These are phyloP conservation scores for Pichia terricola DNA, from an alignment of 1,139 yeast species.

Conservation along the genomic window DNA sequence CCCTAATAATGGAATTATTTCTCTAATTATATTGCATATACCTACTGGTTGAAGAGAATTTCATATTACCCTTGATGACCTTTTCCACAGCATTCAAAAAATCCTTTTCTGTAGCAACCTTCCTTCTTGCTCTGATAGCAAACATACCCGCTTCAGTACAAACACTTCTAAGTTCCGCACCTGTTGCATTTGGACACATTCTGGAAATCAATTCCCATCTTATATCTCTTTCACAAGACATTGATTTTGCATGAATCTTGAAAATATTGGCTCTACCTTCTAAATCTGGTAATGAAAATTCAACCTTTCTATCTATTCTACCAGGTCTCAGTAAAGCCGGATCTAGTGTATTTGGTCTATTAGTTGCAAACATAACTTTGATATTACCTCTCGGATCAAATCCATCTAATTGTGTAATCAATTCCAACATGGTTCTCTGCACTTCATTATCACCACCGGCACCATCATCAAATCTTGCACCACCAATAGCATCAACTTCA, in stretches of 20 bases:
- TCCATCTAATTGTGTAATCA: slow-evolving; percentile 94
- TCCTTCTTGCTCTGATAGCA: slow-evolving; percentile 95
- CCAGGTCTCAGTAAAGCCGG: slow-evolving; percentile 98
- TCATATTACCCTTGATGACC: slow-evolving; percentile 96
- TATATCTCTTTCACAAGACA: slow-evolving; percentile 94
- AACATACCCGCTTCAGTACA: slow-evolving; percentile 99
- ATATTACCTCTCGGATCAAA: slow-evolving; percentile 98
- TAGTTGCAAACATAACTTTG: slow-evolving; percentile 98
- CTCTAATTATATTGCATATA: slow-evolving; percentile 89
- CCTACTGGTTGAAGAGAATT: slow-evolving; percentile 92
- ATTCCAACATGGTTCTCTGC: slow-evolving; percentile 96
- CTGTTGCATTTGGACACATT: slow-evolving; percentile 95
- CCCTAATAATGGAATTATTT: no score
- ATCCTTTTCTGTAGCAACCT: slow-evolving; percentile 96
- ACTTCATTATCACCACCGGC: slow-evolving; percentile 99
- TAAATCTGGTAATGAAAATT: slow-evolving; percentile 88
- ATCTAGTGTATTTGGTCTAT: slow-evolving; percentile 94
- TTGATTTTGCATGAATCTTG: slow-evolving; percentile 91
- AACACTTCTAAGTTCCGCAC: slow-evolving; percentile 94
- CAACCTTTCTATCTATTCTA: slow-evolving; percentile 95
- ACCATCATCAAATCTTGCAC: slow-evolving; percentile 97
- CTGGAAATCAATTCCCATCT: slow-evolving; percentile 98
- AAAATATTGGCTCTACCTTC: slow-evolving; percentile 97
- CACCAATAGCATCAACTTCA: slow-evolving; percentile 98
- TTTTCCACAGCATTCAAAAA: slow-evolving; percentile 95